Evolutionary conservation across 495 filamentous ascomycete species (phyloP), one percentile per base, ranked within the genome.

Genomic region (Penicillium coprophilum): DNA sequence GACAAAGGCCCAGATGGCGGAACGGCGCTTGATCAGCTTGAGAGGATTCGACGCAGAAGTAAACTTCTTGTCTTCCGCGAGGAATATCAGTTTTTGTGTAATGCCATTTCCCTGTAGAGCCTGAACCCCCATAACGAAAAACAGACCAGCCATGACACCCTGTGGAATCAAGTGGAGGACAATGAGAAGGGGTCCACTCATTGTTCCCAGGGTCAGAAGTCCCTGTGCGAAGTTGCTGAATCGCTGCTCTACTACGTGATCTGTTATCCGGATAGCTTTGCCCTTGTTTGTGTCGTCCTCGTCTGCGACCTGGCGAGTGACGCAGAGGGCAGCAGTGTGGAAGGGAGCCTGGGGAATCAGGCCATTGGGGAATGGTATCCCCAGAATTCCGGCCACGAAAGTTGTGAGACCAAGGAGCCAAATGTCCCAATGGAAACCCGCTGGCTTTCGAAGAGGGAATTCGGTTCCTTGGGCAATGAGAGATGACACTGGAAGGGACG

Each of bases 391-490:
- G 15, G 87, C 87, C 17, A 96, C 71, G 51, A 87, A 88, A 0
- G 92, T 96, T 4, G 93, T 97, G 12, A 91, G 74, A 13, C 93
- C 93, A 2, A 97, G 85, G 27, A 97, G 84, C 79, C 94, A 96
- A 47, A 97, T 67, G 62, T 96, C 92, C 92, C 92, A 97, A 77
- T 96, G 92, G 69, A 97, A 97, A 10, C 92, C 92, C 31, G 91
- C 91, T 6, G 93, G 93, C 62, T 97, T 97, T 12, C 81, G 81
- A 20, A 97, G 82, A 2, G 93, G 93, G 64, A 96, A 97, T 63
- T 96, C 88, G 40, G 86, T 95, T 43, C 89, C 93, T 71, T 97
- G 93, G 8, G 91, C 91, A 45, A 93, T 96, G 50, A 97, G 84
- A 23, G 88, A 87, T 10, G 89, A 92, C 3, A 94, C 88, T 87